Evolutionary conservation across 2,329 filamentous ascomycete species (phyloP).

Genomic region (Sclerotinia subarctica): DNA sequence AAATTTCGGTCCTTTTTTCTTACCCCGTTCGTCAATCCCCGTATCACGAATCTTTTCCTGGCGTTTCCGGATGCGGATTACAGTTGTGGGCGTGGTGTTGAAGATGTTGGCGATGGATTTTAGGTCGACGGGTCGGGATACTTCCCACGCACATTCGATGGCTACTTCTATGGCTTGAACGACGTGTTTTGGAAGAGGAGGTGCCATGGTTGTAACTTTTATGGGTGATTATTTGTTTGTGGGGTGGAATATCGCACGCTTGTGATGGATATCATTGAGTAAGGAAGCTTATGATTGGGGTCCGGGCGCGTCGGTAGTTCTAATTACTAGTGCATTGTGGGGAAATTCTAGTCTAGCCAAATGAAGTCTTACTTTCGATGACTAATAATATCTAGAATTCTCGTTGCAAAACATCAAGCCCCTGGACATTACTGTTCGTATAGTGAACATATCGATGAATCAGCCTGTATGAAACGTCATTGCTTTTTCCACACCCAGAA

Average conservation of each 20-base stretch:
- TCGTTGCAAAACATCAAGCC: not conserved
- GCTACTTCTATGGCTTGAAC: conserved; percentile 24
- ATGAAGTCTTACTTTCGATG: not conserved
- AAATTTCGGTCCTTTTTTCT: conserved; percentile 24
- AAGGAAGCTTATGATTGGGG: not conserved
- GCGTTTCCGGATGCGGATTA: conserved; percentile 23
- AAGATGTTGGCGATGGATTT: conserved; percentile 25
- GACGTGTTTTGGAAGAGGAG: not conserved
- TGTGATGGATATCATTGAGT: not conserved
- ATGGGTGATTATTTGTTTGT: not conserved
- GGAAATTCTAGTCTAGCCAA: not conserved
- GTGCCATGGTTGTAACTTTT: not conserved
- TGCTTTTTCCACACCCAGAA: not conserved
- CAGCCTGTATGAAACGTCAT: not conserved
- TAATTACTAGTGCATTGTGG: not conserved
- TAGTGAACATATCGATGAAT: not conserved
- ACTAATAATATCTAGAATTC: not conserved
- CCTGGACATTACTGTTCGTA: not conserved
- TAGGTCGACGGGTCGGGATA: not conserved
- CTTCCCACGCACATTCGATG: conserved; percentile 18
- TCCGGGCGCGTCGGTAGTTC: not conserved
- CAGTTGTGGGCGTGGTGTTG: conserved; percentile 24
- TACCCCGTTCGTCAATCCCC: conserved; percentile 24
- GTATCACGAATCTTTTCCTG: conserved; percentile 20
- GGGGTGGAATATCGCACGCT: accelerated